These are phyloP conservation scores for Diutina mesorugosa DNA, from an alignment of 1,139 yeast genomes.

Conservation along the genomic window DNA sequence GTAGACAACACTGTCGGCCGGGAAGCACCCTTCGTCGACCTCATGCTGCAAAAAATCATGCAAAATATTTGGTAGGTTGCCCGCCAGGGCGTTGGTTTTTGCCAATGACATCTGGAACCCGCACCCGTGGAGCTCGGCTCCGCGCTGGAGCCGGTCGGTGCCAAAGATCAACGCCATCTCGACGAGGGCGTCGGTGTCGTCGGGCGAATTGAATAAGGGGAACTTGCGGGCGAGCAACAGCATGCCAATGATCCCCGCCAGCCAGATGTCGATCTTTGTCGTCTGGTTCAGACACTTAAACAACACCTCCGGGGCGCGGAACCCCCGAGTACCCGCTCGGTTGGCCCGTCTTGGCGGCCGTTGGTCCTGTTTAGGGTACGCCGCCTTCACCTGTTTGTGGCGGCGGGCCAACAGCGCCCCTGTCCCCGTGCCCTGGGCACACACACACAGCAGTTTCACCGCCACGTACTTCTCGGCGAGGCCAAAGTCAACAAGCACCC, in stretches of 20 bases:
- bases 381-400: slow-evolving; percentile 36
- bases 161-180: slow-evolving; percentile 86
- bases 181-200: slow-evolving; percentile 82
- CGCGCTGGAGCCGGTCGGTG: slow-evolving; percentile 51
- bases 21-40: slow-evolving; percentile 21
- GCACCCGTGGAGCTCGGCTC: slow-evolving; percentile 81
- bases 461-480: slow-evolving; percentile 48
- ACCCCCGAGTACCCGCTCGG: slow-evolving; percentile 96
- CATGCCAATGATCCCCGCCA: slow-evolving; percentile 77
- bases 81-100: slow-evolving; percentile 10
- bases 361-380: slow-evolving; percentile 70
- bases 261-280: slow-evolving; percentile 79
- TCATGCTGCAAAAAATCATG: slow-evolving; percentile 20
- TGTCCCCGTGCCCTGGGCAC: slow-evolving; percentile 12
- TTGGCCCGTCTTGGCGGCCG: slow-evolving; percentile 89
- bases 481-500: slow-evolving; percentile 88
- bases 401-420: slow-evolving; percentile 10
- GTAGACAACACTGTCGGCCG: slow-evolving; percentile 23
- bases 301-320: slow-evolving; percentile 88
- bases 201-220: slow-evolving; percentile 82
- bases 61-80: slow-evolving; percentile 22
- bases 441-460: slow-evolving; percentile 18
- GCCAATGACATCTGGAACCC: slow-evolving; percentile 56
- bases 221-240: slow-evolving; percentile 63
- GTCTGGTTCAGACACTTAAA: slow-evolving; percentile 80